Conservation (phyloP, 2,329 filamentous ascomycete species). For the Daldinia sp. region DNA sequence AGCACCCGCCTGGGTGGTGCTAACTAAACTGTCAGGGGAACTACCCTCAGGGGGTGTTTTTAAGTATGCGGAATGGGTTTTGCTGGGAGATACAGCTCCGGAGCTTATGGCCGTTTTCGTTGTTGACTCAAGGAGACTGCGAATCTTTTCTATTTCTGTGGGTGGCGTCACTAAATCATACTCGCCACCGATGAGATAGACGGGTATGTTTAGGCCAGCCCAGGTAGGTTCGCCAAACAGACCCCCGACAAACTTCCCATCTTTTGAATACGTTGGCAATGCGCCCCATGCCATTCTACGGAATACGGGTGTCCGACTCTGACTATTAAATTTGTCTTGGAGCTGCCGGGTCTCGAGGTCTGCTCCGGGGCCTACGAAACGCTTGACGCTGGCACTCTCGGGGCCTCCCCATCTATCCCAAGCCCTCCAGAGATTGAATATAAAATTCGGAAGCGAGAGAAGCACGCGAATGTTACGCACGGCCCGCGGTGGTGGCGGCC, state of each 20-base stretch:
- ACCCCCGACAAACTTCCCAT: conserved; percentile 68
- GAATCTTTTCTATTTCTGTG: conserved; percentile 76
- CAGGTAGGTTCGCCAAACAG: conserved; percentile 78
- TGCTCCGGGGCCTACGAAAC: conserved; percentile 78
- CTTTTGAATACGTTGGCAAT: conserved; percentile 68
- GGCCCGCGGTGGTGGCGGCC: conserved; percentile 68
- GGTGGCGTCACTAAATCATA: conserved; percentile 82
- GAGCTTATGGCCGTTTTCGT: conserved; percentile 12
- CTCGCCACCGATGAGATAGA: conserved; percentile 83
- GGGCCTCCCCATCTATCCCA: conserved; percentile 85
- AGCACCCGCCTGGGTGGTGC: conserved; percentile 47
- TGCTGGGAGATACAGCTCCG: conserved; percentile 7
- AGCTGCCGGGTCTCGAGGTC: conserved; percentile 74
- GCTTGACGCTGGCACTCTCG: conserved; percentile 80
- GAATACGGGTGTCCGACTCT: conserved; percentile 86
- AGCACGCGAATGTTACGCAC: conserved; percentile 66
- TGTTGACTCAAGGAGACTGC: conserved; percentile 52
- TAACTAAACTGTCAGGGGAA: conserved; percentile 14
- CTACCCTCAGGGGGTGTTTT: conserved; percentile 19
- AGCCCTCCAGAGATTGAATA: conserved; percentile 81
- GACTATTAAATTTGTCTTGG: conserved; percentile 81
- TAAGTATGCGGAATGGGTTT: conserved; percentile 13
- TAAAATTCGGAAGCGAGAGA: conserved; percentile 74
- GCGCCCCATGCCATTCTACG: conserved; percentile 82
- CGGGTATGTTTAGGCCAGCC: conserved; percentile 77